These are phyloP conservation scores for Aureobasidium pullulans DNA, from an alignment of 2,329 filamentous ascomycete species.

Conservation along the genomic window DNA sequence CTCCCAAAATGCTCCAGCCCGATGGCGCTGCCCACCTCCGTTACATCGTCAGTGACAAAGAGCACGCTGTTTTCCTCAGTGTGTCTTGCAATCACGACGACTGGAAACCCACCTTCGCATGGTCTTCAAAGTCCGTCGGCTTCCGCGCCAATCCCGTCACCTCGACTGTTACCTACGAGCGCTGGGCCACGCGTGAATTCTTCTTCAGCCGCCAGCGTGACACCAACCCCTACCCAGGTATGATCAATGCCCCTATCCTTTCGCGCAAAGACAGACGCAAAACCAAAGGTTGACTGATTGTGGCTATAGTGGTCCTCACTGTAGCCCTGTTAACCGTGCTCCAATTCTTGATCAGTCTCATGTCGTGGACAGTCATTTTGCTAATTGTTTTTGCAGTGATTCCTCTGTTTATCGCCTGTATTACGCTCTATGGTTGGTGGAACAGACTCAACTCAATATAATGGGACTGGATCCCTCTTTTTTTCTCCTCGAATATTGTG, in stretches of 20 bases:
- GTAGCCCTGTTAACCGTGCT: neutral
- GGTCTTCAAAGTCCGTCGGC: neutral
- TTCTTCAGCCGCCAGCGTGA: neutral
- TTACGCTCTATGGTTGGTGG: neutral
- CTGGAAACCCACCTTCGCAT: neutral
- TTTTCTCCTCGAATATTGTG: neutral
- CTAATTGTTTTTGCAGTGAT: neutral
- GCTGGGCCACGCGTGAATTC: neutral
- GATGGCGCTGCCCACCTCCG: neutral
- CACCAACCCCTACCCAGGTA: neutral
- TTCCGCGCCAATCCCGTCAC: neutral
- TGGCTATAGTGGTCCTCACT: too few species aligned
- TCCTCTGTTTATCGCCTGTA: neutral
- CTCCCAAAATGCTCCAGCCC: neutral
- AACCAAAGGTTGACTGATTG: too few species aligned
- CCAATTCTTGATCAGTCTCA: neutral
- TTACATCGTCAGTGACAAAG: neutral
- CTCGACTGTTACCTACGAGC: neutral
- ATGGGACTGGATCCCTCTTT: neutral
- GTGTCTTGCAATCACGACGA: neutral
- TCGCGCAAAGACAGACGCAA: neutral
- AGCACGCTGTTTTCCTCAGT: neutral
- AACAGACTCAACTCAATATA: neutral
- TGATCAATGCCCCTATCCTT: neutral
- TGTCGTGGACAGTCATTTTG: too few species aligned